Conservation (phyloP, 306 rosid genomes). For the Cicer arietinum region DNA sequence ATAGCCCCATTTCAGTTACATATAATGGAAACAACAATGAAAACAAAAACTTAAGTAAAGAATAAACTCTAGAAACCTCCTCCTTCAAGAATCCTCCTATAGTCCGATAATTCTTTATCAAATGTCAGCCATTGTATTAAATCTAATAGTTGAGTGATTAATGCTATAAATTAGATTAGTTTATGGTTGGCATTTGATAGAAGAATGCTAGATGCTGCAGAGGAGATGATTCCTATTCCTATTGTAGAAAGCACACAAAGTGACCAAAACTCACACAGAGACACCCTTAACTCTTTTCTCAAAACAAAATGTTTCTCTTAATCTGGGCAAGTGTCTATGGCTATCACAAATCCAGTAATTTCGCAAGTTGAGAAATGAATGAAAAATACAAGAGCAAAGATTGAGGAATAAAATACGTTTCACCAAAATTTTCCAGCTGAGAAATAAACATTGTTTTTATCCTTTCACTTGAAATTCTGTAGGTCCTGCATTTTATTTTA, state of each 20-base stretch:
- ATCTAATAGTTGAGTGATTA: not conserved
- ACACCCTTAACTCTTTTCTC: not conserved
- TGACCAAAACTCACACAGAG: not conserved
- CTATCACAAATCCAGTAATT: not conserved
- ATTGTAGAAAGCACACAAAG: not conserved
- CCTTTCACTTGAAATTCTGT: not conserved
- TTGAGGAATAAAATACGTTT: not conserved
- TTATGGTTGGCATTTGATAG: not conserved
- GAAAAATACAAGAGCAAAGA: not conserved
- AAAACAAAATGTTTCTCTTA: not conserved
- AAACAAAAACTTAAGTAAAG: not conserved
- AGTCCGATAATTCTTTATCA: not conserved
- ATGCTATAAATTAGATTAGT: not conserved
- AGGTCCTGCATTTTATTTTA: not conserved
- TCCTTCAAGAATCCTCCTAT: not conserved
- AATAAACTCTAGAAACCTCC: not conserved
- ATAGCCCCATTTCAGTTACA: not conserved
- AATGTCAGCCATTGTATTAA: not conserved
- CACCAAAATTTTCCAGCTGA: not conserved
- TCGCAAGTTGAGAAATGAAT: slow-evolving; percentile 1
- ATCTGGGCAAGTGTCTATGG: not conserved
- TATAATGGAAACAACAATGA: not conserved
- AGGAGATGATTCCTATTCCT: not conserved
- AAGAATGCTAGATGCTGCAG: not conserved
- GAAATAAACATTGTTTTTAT: too few relatives aligned